Evolutionary conservation across 1,284 basidiomycete genomes (phyloP), one percentile per base, ranked within the genome.

Genomic region (Naganishia sp.): DNA sequence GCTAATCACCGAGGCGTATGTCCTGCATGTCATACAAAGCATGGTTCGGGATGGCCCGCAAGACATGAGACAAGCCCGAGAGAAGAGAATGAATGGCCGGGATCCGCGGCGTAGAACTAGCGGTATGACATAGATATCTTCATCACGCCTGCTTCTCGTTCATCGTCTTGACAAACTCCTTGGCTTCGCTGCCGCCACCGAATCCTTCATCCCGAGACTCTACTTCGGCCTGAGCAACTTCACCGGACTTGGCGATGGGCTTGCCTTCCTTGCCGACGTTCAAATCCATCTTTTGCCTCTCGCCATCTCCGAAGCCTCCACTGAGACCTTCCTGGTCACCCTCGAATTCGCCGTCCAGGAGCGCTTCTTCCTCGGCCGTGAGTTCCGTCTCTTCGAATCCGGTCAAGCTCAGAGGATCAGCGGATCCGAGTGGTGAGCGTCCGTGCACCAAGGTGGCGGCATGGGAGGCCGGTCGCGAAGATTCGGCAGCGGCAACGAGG

Each of bases 401-500:
- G 21, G 65, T 64, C 43, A 70, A 48, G 45, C 63, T 42, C 18
- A 64, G 28, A 1, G 65, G 64, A 48, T 69, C 67, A 39, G 66
- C 59, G 59, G 43, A 28, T 88, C 87, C 77, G 80, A 88, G 69
- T 86, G 85, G 72, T 86, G 64, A 66, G 28, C 55, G 50, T 15
- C 60, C 64, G 55, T 63, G 64, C 7, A 69, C 68, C 15, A 46
- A 67, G 54, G 42, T 66, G 42, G 33, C 45, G 39, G 54, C 48
- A 16, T 55, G 50, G 6, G 56, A 33, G 6, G 52, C 18, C 11
- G 68, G 68, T 45, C 68, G 64, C 7, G 65, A 50, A 11, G 65
- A 66, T 64, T 70, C 86, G 83, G 80, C 90, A 80, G 81, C 83
- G n/a, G 83, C 78, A 53, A 83, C 77, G 33, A 94, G 89, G 7